These are phyloP conservation scores for Globisporangium alternatum DNA, from an alignment of 352 stramenopile species.

Conservation along the genomic window DNA sequence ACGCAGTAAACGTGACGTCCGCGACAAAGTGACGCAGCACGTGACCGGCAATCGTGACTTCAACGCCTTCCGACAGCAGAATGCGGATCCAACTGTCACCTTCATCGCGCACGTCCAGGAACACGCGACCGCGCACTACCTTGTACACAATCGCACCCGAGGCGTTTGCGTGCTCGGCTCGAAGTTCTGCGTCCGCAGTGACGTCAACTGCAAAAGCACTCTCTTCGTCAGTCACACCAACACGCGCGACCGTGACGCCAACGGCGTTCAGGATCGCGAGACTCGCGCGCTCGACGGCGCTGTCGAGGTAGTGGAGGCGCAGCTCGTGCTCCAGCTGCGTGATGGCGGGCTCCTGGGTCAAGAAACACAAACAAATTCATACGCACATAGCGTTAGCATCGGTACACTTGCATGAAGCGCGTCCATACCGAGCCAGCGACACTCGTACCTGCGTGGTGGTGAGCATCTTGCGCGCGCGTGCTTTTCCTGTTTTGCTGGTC, in stretches of 20 bases:
- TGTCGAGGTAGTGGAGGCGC: conserved; percentile 64
- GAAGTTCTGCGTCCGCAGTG: conserved; percentile 21
- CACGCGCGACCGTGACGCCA: conserved; percentile 34
- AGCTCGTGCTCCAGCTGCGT: conserved; percentile 34
- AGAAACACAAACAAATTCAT: background rate
- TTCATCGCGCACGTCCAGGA: conserved; percentile 67
- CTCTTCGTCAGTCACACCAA: background rate
- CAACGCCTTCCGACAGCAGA: conserved; percentile 36
- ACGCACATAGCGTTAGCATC: background rate
- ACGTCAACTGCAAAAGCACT: conserved; percentile 16
- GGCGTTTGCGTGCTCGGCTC: conserved; percentile 46
- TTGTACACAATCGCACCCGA: conserved; percentile 29
- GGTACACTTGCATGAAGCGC: background rate
- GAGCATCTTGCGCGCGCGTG: background rate
- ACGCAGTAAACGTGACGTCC: conserved; percentile 19
- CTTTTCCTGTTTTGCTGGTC: background rate
- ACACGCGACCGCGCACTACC: conserved; percentile 37
- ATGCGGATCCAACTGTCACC: conserved; percentile 69
- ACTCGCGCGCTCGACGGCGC: conserved; percentile 50
- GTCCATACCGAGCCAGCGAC: background rate
- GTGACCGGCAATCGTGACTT: conserved; percentile 21
- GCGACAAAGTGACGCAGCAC: conserved; percentile 49
- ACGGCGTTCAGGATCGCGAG: conserved; percentile 50
- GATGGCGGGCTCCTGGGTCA: background rate
- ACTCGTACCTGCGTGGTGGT: background rate